phyloP scores from a whole-genome alignment of 2,329 filamentous ascomycete species.

The Cercospora berteroae region DNA sequence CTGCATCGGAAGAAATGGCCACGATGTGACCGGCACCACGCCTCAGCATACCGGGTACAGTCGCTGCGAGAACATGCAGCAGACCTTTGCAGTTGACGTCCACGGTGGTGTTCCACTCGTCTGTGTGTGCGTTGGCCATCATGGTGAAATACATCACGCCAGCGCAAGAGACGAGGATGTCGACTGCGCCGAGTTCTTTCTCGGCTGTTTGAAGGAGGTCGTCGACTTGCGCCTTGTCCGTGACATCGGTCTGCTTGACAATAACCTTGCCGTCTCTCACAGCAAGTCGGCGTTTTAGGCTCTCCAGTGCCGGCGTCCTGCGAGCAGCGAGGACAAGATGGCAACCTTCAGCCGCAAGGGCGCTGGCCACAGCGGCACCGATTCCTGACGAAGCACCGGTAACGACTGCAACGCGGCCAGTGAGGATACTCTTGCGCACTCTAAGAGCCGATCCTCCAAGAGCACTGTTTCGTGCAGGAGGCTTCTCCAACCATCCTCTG shows the following conservation, averaged over 20 bases:
- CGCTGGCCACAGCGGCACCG: constrained; percentile 69
- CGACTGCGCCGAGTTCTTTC: constrained; percentile 66
- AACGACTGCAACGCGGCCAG: constrained; percentile 70
- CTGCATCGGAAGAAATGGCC: constrained; percentile 78
- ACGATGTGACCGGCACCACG: constrained; percentile 71
- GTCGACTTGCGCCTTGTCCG: constrained; percentile 63
- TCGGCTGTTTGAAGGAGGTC: constrained; percentile 60
- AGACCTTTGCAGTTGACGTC: constrained; percentile 86
- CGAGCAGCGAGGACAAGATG: constrained; percentile 71
- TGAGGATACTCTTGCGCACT: constrained; percentile 58
- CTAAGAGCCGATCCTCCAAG: constrained; percentile 46
- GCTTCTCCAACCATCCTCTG: constrained; percentile 68
- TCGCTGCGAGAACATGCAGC: constrained; percentile 67
- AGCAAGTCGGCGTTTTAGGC: constrained; percentile 61
- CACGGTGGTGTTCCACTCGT: constrained; percentile 78
- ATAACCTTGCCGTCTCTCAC: constrained; percentile 63
- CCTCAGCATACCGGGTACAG: constrained; percentile 68
- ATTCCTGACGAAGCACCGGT: constrained; percentile 79
- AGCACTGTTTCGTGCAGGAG: constrained; percentile 55
- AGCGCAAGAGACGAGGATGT: constrained; percentile 76
- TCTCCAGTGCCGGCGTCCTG: constrained; percentile 65
- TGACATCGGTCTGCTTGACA: constrained; percentile 70
- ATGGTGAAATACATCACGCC: constrained; percentile 88
- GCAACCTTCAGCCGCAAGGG: constrained; percentile 68
- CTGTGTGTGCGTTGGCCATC: constrained; percentile 72